Conservation (phyloP, 2,329 filamentous ascomycete species). For the Cadophora sp. region DNA sequence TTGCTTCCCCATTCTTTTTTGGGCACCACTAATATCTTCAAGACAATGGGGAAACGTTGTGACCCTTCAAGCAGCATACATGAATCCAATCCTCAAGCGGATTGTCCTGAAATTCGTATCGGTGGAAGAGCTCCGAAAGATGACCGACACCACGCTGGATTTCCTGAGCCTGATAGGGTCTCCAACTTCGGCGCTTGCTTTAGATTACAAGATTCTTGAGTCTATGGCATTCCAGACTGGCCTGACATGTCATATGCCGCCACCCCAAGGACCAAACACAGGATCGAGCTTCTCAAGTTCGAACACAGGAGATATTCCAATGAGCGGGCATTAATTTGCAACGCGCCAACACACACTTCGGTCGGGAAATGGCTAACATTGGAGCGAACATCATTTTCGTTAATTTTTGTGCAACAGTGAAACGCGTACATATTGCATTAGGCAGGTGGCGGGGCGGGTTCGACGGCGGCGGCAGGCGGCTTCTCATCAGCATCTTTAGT, state of each 20-base stretch:
- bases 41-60: conserved; percentile 98
- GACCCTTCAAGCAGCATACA: conserved; percentile 83
- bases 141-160: conserved; percentile 76
- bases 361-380: not conserved
- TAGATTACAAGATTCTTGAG: conserved; percentile 77
- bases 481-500: conserved; percentile 37
- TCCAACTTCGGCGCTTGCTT: conserved; percentile 75
- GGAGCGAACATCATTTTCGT: not conserved
- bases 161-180: conserved; percentile 76
- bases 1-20: conserved; percentile 13
- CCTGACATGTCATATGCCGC: conserved; percentile 21
- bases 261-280: conserved; percentile 21
- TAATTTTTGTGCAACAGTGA: conserved; percentile 29
- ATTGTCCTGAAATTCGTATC: conserved; percentile 65
- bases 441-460: conserved; percentile 25
- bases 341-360: conserved; percentile 5
- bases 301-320: conserved; percentile 28
- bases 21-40: conserved; percentile 37
- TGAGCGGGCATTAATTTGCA: conserved; percentile 26
- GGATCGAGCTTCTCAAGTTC: conserved; percentile 35
- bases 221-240: conserved; percentile 34
- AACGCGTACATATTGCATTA: conserved; percentile 37
- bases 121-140: conserved; percentile 58
- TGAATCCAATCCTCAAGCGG: conserved; percentile 66
- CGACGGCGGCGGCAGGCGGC: conserved; percentile 32